phyloP scores from a whole-genome alignment of 2,329 filamentous ascomycete genomes.

The Ophiocordyceps camponoti-leonardi region DNA sequence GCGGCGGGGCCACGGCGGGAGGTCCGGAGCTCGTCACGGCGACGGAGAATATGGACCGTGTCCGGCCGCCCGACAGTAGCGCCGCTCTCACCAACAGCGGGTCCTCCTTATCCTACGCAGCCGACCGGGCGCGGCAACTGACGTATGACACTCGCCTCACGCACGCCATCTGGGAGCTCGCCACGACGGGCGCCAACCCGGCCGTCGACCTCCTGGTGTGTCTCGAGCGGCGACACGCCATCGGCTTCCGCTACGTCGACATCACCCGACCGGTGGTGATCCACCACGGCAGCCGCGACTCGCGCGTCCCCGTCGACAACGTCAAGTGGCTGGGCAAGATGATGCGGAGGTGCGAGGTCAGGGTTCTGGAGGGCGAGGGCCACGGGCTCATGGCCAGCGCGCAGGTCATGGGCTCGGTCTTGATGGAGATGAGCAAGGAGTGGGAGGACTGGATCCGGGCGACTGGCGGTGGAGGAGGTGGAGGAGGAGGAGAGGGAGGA shows the following conservation, averaged over 20 bases:
- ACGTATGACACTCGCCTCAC: conserved; percentile 76
- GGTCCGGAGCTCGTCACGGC: conserved; percentile 7
- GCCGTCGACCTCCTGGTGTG: conserved; percentile 88
- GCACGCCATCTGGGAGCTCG: conserved; percentile 84
- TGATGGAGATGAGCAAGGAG: conserved; percentile 86
- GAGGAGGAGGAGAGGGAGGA: not conserved
- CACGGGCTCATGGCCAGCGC: conserved; percentile 95
- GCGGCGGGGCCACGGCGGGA: conserved; percentile 7
- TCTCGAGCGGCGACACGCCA: conserved; percentile 74
- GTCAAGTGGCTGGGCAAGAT: conserved; percentile 87
- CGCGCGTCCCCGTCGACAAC: conserved; percentile 85
- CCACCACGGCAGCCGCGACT: conserved; percentile 82
- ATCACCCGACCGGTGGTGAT: conserved; percentile 85
- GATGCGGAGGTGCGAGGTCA: conserved; percentile 84
- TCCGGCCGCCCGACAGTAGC: conserved; percentile 15
- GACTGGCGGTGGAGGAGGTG: conserved; percentile 22
- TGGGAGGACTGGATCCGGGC: conserved; percentile 76
- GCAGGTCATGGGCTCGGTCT: conserved; percentile 78
- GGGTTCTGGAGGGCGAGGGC: conserved; percentile 78
- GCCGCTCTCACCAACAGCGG: conserved; percentile 15
- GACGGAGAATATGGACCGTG: conserved; percentile 32
- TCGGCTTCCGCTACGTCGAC: conserved; percentile 94
- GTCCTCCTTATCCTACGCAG: conserved; percentile 37
- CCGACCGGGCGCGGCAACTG: conserved; percentile 53
- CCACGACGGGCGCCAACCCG: conserved; percentile 81